Conservation (phyloP, 345 rosid genomes). For the Aquilaria malaccensis region DNA sequence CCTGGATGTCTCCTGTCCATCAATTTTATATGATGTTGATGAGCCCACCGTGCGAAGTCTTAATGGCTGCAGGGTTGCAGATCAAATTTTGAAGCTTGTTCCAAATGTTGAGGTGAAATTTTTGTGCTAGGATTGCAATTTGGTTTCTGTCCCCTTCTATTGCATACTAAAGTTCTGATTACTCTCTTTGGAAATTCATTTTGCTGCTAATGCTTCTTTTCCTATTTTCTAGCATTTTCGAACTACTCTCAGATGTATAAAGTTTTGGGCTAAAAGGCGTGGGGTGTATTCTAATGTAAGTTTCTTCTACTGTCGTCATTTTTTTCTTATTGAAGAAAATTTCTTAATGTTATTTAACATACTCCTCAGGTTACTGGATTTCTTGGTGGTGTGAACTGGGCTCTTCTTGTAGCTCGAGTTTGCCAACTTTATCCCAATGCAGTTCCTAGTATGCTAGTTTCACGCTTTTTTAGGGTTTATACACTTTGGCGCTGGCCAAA, state of each 20-base stretch:
- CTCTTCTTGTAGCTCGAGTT: slow-evolving; percentile 62
- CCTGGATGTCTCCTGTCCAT: slow-evolving; percentile 65
- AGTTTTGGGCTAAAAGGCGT: slow-evolving; percentile 69
- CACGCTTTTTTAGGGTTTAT: slow-evolving; percentile 61
- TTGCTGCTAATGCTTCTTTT: slow-evolving; percentile 13
- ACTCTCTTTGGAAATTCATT: not conserved
- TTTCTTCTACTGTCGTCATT: not conserved
- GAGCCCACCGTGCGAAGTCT: slow-evolving; percentile 94
- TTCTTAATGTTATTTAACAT: not conserved
- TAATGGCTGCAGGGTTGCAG: slow-evolving; percentile 98
- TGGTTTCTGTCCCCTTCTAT: too few species aligned
- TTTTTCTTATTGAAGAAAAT: not conserved
- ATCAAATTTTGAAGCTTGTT: slow-evolving; percentile 86
- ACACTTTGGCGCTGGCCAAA: slow-evolving; percentile 83
- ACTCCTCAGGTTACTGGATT: slow-evolving; percentile 59
- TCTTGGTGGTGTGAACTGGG: slow-evolving; percentile 83
- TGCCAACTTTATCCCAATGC: slow-evolving; percentile 85
- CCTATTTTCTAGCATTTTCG: slow-evolving; percentile 51
- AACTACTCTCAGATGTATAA: slow-evolving; percentile 53
- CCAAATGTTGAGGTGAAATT: slow-evolving; percentile 72
- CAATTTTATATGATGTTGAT: slow-evolving; percentile 68
- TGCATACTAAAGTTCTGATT: too few species aligned
- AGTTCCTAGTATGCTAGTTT: slow-evolving; percentile 62
- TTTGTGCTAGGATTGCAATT: not conserved
- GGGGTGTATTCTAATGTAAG: slow-evolving; percentile 72